A percentile compares a stretch with the other conserved stretches of the same genome.
Evolutionary conservation across 2,329 filamentous ascomycete species (phyloP).

Genomic region (Dactylellina haptotyla): DNA sequence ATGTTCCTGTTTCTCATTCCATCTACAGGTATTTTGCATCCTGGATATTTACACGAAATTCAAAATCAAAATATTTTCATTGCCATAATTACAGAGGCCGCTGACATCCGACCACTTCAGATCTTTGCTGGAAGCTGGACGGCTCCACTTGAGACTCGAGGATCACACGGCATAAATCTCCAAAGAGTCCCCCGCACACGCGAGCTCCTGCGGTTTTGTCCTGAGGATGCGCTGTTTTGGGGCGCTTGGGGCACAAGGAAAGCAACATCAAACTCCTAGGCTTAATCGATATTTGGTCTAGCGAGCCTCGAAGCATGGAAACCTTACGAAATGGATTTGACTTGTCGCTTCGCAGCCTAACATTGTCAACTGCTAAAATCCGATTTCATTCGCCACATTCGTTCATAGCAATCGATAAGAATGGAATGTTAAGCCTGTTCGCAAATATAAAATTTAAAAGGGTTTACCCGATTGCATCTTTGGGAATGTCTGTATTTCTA

Average conservation of each 20-base stretch:
- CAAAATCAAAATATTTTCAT: conserved; percentile 1
- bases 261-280: conserved; percentile 21
- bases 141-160: conserved; percentile 22
- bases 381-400: conserved; percentile 41
- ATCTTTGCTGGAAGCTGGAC: background rate
- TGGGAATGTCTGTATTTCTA: conserved; percentile 30
- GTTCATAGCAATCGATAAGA: conserved; percentile 48
- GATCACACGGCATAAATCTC: conserved; percentile 47
- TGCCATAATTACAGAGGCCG: background rate
- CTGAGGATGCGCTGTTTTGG: conserved; percentile 12
- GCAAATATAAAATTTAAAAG: conserved; percentile 34
- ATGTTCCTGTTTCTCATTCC: conserved; percentile 14
- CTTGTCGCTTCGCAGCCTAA: conserved; percentile 43
- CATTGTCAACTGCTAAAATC: conserved; percentile 28
- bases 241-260: conserved; percentile 37
- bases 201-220: conserved; percentile 55
- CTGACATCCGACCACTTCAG: conserved; percentile 32
- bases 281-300: conserved; percentile 34
- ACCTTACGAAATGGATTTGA: too few species aligned
- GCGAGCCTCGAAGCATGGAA: conserved; percentile 13
- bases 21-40: conserved; percentile 25
- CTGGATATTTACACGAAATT: background rate
- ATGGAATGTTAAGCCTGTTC: conserved; percentile 38
- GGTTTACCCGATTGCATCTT: conserved; percentile 50
- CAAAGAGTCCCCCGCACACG: conserved; percentile 24